Conservation (phyloP, 306 rosid genomes). For the Cicer yamashitae region DNA sequence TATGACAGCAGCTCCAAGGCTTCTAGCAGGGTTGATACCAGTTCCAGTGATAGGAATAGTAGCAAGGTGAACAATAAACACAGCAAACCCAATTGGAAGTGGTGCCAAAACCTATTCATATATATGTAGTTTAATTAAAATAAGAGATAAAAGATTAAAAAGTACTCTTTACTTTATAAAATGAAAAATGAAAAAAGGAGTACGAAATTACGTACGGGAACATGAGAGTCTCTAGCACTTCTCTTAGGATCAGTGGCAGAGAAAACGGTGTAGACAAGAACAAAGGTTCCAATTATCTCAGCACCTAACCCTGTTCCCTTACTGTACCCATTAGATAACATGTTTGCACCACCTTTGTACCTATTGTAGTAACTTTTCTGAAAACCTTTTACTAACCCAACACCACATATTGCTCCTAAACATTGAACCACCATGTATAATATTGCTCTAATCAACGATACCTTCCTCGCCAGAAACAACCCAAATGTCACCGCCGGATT, state of each 20-base stretch:
- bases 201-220: constrained; percentile 48
- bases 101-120: constrained; percentile 57
- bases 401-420: constrained; percentile 54
- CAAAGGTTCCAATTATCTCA: constrained; percentile 55
- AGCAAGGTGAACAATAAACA: constrained; percentile 56
- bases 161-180: not conserved
- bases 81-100: constrained; percentile 62
- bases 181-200: not conserved
- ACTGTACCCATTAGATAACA: constrained; percentile 39
- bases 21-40: constrained; percentile 61
- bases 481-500: constrained; percentile 61
- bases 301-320: constrained; percentile 55
- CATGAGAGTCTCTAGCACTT: constrained; percentile 55
- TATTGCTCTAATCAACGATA: constrained; percentile 52
- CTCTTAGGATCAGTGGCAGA: constrained; percentile 63
- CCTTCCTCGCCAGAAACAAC: constrained; percentile 51
- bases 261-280: constrained; percentile 61
- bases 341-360: constrained; percentile 54
- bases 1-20: constrained; percentile 55
- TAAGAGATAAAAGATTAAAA: not conserved
- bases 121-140: not conserved
- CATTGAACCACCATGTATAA: constrained; percentile 53
- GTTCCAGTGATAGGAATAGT: constrained; percentile 63
- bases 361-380: constrained; percentile 48
- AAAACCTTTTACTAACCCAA: constrained; percentile 52